Evolutionary conservation across 1,284 basidiomycete species (phyloP).

Genomic region (Pseudozyma sp.): DNA sequence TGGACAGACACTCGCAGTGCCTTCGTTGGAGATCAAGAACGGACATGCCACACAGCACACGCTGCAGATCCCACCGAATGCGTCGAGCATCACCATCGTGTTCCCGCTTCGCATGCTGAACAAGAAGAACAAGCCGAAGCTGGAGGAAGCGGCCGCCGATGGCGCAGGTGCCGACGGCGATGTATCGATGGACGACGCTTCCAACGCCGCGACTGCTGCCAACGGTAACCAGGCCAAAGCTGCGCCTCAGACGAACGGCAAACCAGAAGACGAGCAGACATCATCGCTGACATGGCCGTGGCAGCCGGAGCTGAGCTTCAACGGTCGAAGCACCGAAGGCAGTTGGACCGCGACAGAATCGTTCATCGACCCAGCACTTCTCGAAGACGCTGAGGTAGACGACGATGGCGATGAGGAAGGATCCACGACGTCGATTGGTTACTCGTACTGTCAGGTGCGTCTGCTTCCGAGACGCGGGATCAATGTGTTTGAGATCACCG

Average conservation of each 20-base stretch:
- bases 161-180: constrained; percentile 10
- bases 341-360: constrained; percentile 23
- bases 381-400: constrained; percentile 1
- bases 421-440: constrained; percentile 7
- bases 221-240: constrained; percentile 7
- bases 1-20: constrained; percentile 17
- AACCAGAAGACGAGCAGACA: background rate
- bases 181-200: constrained; percentile 14
- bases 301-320: constrained; percentile 35
- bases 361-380: constrained; percentile 16
- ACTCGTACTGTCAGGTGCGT: constrained; percentile 30
- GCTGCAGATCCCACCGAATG: constrained; percentile 41
- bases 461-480: constrained; percentile 38
- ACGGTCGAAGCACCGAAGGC: constrained; percentile 22
- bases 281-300: constrained; percentile 29
- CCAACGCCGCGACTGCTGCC: background rate
- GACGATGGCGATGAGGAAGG: constrained; percentile 1
- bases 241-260: background rate
- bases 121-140: constrained; percentile 3
- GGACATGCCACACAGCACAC: constrained; percentile 34
- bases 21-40: constrained; percentile 35
- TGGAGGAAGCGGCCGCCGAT: constrained; percentile 4
- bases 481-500: constrained; percentile 41
- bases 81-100: constrained; percentile 29
- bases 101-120: constrained; percentile 35